A percentile compares a stretch with the other conserved stretches of the same genome.
Conservation (phyloP, 352 stramenopile species). For the Phytophthora hibernalis region DNA sequence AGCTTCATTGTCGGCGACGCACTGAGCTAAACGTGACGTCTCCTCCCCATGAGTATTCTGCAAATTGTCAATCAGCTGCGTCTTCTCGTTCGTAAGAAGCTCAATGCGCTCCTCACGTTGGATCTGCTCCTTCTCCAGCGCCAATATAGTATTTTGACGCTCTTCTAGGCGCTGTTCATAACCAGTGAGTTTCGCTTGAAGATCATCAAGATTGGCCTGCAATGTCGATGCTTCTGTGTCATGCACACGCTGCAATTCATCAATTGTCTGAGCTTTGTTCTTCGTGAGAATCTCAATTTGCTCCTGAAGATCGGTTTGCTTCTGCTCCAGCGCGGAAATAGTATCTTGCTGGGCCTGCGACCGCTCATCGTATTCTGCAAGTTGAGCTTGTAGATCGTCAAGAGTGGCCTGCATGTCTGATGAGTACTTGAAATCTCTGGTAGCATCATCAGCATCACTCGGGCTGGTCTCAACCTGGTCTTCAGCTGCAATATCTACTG, state of each 20-base stretch:
- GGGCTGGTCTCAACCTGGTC: conserved; percentile 19
- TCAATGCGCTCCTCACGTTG: conserved; percentile 14
- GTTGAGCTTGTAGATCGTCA: conserved; percentile 9
- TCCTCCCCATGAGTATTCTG: conserved; percentile 22
- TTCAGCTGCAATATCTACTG: conserved; percentile 21
- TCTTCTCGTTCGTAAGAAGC: conserved; percentile 20
- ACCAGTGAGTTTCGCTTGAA: conserved; percentile 22
- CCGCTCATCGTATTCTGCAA: conserved; percentile 21
- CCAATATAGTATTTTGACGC: conserved; percentile 24
- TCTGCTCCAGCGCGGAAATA: conserved; percentile 19
- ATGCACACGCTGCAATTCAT: conserved; percentile 15
- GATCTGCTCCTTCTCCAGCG: conserved; percentile 15
- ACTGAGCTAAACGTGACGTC: conserved; percentile 16
- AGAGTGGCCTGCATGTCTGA: conserved; percentile 15
- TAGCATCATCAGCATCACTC: conserved; percentile 1
- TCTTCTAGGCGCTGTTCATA: conserved; percentile 17
- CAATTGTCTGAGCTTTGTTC: conserved; percentile 14
- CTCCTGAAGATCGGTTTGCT: conserved; percentile 17
- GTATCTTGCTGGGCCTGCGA: conserved; percentile 20
- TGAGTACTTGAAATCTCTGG: conserved; percentile 2
- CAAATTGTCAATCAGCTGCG: conserved; percentile 11
- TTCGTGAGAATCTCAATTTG: conserved; percentile 19
- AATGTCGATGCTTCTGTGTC: not conserved
- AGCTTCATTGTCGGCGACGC: conserved; percentile 16
- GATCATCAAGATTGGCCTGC: not conserved